Evolutionary conservation across 2,329 filamentous ascomycete species (phyloP), one percentile per base, ranked within the genome.

Genomic region (Diplocarpon rosae): DNA sequence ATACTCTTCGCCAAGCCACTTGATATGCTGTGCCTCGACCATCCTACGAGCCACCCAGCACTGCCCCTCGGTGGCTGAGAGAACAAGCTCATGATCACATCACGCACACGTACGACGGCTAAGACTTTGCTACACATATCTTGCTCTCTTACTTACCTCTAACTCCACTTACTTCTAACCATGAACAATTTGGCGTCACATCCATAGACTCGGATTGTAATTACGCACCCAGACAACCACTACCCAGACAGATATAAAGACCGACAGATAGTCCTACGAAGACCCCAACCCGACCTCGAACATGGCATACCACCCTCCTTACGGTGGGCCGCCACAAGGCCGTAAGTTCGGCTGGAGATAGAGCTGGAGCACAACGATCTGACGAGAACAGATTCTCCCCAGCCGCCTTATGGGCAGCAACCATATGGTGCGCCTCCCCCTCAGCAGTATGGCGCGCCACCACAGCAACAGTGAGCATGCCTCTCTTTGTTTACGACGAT

Each of bases 381-480:
- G 45, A 50, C 32, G 9, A 41, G 16, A 42, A 46, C 27, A 50
- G 47, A 50, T 40, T 49, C 46, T 28, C 46, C 46, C 30, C 41
- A 52, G 36, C 42, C 45, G 11, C 48, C 48, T 7, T 48, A 45
- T 40, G 42, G 36, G 8, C 39, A 42, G 29, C 42, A 43, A n/a
- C 37, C 38, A 17, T 48, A 48, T 38, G 46, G 38, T 5, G 36
- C 47, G 14, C 49, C 50, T 20, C 47, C 50, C 37, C 41, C 36
- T 27, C 33, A 43, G n/a, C 41, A 37, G 15, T 32, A 31, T 28
- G 24, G 30, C 35, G 49, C 41, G 35, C 55, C 52, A 43, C 43
- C 52, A 37, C 54, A 50, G 27, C 52, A 56, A 36, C 51, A 53
- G 49, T 34, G 28, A 42, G 39, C 28, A 29, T 24, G 20, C 20